Evolutionary conservation across 352 stramenopile species (phyloP).

Genomic region (Thraustochytrium sp.): DNA sequence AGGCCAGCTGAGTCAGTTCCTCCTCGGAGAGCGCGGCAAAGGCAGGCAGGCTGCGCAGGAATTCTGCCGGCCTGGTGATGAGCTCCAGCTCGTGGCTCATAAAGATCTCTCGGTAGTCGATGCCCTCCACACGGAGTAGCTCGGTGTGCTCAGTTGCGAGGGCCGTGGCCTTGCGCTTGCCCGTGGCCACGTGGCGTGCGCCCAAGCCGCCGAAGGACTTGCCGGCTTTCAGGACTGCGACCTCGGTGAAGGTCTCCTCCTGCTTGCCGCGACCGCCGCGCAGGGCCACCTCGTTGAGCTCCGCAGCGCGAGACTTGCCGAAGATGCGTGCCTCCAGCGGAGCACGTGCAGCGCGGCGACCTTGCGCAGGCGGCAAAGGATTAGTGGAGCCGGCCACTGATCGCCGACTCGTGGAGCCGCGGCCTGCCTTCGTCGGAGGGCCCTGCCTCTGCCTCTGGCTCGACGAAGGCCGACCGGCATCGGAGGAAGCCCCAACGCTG

Average conservation of each 20-base stretch:
- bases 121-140: not conserved
- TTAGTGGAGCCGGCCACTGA: no score
- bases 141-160: not conserved
- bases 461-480: no score
- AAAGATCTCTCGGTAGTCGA: slow-evolving; percentile 11
- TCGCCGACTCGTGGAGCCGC: no score
- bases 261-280: not conserved
- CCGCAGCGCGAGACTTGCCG: not conserved
- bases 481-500: no score
- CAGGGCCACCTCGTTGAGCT: not conserved
- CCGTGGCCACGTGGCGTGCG: not conserved
- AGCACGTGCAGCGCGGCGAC: no score
- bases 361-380: no score
- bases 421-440: no score
- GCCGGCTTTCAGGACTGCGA: not conserved
- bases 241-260: not conserved
- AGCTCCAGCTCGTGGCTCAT: slow-evolving; percentile 7
- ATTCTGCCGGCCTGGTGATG: not conserved
- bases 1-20: slow-evolving; percentile 14
- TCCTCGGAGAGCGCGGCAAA: slow-evolving; percentile 11
- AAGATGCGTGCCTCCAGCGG: not conserved
- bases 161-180: not conserved
- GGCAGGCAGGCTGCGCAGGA: not conserved
- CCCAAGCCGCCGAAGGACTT: slow-evolving; percentile 18
- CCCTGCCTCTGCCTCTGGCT: no score